Evolutionary conservation across 78 protist genomes (phyloP), one percentile per base, ranked within the genome.

Genomic region (Chrysochromulina tobinii): DNA sequence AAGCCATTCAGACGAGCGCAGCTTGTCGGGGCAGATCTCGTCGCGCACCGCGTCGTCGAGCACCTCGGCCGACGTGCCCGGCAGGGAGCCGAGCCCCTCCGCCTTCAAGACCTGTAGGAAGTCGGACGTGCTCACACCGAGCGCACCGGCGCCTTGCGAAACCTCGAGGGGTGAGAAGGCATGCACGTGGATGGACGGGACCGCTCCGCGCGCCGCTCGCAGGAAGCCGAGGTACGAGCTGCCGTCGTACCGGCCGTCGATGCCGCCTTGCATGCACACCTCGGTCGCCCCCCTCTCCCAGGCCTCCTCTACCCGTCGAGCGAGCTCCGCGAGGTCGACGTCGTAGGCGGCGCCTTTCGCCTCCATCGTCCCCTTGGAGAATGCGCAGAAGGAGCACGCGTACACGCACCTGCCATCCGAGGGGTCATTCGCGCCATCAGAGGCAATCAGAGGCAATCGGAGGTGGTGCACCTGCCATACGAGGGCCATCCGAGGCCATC

Each of bases 251-350:
- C 14, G 11, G 50, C 15, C 15, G 53, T 81, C 67, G 68, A 68
- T 23, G 67, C 87, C 50, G 50, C 51, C 87, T 67, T 81, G 87
- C 59, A 81, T 51, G 87, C 87, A 81, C 87, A 81, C 87, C 66
- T 81, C 87, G n/a, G 87, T 81, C 68, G 87, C 87, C 51, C 87
- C 87, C 53, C 87, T 64, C 68, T 5, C 68, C 87, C 87, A 81
- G 67, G 87, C 87, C 67, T 81, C 87, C 53, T 50, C 66, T 53
- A 23, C 50, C 51, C 67, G 67, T 67, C 48, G 3, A 27, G 61
- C 68, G 67, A 81, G 67, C 87, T 81, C 87, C 51, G 1, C 87
- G 50, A 15, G 53, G 8, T 17, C 87, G 53, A 55, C 1, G 53
- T 57, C 66, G 87, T 81, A 81, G 59, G 61, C 59, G 27, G 54